Percentiles rank a stretch among this genome's conserved stretches.
phyloP scores from a whole-genome alignment of 805 yeast genomes.

The Wickerhamomyces ciferrii region DNA sequence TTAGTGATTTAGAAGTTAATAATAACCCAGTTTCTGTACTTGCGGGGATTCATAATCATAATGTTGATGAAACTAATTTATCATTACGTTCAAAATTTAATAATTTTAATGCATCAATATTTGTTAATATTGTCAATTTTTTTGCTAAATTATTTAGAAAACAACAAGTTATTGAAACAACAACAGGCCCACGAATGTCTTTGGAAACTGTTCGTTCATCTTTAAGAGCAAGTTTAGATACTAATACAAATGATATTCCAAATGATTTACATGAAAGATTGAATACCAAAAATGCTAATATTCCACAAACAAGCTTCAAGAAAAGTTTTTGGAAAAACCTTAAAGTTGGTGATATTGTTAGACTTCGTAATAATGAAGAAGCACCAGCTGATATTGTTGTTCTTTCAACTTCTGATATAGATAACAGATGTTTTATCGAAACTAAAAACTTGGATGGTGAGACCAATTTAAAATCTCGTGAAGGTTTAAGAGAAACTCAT shows the following conservation, averaged over 20 bases:
- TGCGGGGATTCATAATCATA: slow-evolving; percentile 46
- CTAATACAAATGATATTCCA: neutral
- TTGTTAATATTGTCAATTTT: slow-evolving; percentile 17
- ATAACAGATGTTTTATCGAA: slow-evolving; percentile 66
- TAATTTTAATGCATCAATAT: slow-evolving; percentile 35
- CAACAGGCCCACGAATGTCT: slow-evolving; percentile 7
- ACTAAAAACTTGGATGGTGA: slow-evolving; percentile 81
- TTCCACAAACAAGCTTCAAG: slow-evolving; percentile 32
- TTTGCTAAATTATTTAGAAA: slow-evolving; percentile 13
- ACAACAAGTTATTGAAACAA: slow-evolving; percentile 5
- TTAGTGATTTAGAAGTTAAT: slow-evolving; percentile 67
- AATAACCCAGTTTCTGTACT: slow-evolving; percentile 67
- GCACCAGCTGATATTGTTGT: slow-evolving; percentile 72
- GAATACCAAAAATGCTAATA: slow-evolving; percentile 48
- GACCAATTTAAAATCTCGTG: slow-evolving; percentile 69
- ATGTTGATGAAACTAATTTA: slow-evolving; percentile 54
- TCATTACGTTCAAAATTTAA: slow-evolving; percentile 65
- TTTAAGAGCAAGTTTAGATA: slow-evolving; percentile 2
- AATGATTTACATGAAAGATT: slow-evolving; percentile 35
- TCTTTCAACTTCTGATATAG: slow-evolving; percentile 59
- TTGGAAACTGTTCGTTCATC: slow-evolving; percentile 13
- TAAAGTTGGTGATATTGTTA: slow-evolving; percentile 65
- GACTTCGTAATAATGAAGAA: slow-evolving; percentile 71
- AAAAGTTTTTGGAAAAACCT: slow-evolving; percentile 59
- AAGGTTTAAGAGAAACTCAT: slow-evolving; percentile 57